Evolutionary conservation across 1,139 yeast genomes (phyloP).

Genomic region (Candida glucosophila): DNA sequence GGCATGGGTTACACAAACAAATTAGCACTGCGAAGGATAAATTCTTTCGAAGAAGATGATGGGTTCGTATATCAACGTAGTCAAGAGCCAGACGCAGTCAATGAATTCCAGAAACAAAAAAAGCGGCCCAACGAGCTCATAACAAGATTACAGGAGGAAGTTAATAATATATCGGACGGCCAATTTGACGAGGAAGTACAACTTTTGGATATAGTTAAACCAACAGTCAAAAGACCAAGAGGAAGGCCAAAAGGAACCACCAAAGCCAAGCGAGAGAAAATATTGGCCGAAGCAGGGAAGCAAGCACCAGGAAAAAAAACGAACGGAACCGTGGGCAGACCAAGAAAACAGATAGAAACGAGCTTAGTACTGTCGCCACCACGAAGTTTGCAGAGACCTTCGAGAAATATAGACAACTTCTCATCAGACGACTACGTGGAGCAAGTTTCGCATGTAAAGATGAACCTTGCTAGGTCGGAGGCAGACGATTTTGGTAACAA

Average conservation of each 20-base stretch:
- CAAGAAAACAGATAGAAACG: slow-evolving; percentile 6
- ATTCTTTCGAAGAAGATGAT: slow-evolving; percentile 33
- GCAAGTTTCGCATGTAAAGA: slow-evolving; percentile 22
- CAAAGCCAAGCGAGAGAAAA: too few relatives aligned
- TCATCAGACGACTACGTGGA: slow-evolving; percentile 19
- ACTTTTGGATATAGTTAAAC: slow-evolving; percentile 1
- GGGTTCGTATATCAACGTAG: slow-evolving; percentile 36
- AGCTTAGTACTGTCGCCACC: slow-evolving; percentile 18
- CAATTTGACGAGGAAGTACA: slow-evolving; percentile 8
- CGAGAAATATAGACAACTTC: slow-evolving; percentile 4
- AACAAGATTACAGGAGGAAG: slow-evolving; percentile 16
- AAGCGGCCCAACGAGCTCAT: slow-evolving; percentile 19
- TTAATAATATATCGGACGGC: slow-evolving; percentile 11
- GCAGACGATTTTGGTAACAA: slow-evolving; percentile 6
- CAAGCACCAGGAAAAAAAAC: slow-evolving; percentile 1
- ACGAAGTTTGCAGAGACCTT: slow-evolving; percentile 13
- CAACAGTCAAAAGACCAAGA: too few relatives aligned
- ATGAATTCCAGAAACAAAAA: slow-evolving; percentile 8
- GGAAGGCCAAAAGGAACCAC: too few relatives aligned
- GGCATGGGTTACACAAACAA: slow-evolving; percentile 1
- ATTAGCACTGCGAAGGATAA: slow-evolving; percentile 4
- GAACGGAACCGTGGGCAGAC: neutral
- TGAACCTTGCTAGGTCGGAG: slow-evolving; percentile 4
- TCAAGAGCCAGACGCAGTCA: too few relatives aligned
- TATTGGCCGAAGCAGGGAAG: slow-evolving; percentile 1